These are phyloP conservation scores for Juglanconis oblonga DNA, from an alignment of 2,329 filamentous ascomycete genomes.

Conservation along the genomic window DNA sequence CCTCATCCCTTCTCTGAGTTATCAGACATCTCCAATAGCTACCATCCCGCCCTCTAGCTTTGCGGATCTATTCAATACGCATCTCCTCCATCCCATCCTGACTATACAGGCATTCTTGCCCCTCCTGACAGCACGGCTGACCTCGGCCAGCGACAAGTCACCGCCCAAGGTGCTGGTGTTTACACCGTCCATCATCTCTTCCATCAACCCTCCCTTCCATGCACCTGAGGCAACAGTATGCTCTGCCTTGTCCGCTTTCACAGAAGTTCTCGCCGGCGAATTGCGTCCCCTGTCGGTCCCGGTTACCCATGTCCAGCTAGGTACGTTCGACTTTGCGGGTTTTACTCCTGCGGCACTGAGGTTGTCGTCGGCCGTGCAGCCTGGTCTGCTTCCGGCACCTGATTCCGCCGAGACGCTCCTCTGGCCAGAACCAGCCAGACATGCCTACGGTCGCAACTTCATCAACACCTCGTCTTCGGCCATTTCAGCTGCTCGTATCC, in stretches of 20 bases:
- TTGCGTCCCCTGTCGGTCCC: constrained; percentile 71
- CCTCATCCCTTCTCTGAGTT: constrained; percentile 76
- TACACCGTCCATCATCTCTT: constrained; percentile 77
- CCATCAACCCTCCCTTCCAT: constrained; percentile 75
- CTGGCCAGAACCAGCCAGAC: constrained; percentile 61
- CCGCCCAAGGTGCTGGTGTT: constrained; percentile 72
- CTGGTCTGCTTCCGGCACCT: constrained; percentile 39
- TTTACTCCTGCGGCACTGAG: constrained; percentile 42
- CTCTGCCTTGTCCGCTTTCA: constrained; percentile 82
- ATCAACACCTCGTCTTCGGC: constrained; percentile 52
- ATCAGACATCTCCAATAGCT: constrained; percentile 79
- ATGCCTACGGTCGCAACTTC: constrained; percentile 63
- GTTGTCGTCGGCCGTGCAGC: constrained; percentile 28
- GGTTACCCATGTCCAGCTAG: constrained; percentile 85
- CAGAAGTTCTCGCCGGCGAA: constrained; percentile 75
- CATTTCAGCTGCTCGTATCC: constrained; percentile 55
- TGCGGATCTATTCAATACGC: constrained; percentile 88
- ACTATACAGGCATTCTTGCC: constrained; percentile 88
- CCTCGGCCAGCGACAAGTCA: constrained; percentile 44
- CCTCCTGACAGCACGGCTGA: constrained; percentile 63
- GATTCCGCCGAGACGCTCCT: constrained; percentile 54
- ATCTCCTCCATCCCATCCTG: constrained; percentile 84
- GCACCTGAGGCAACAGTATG: constrained; percentile 84
- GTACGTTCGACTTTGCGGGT: constrained; percentile 80
- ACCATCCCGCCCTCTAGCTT: constrained; percentile 81